Evolutionary conservation across 495 filamentous ascomycete genomes (phyloP).

Genomic region (Aspergillus baeticus): DNA sequence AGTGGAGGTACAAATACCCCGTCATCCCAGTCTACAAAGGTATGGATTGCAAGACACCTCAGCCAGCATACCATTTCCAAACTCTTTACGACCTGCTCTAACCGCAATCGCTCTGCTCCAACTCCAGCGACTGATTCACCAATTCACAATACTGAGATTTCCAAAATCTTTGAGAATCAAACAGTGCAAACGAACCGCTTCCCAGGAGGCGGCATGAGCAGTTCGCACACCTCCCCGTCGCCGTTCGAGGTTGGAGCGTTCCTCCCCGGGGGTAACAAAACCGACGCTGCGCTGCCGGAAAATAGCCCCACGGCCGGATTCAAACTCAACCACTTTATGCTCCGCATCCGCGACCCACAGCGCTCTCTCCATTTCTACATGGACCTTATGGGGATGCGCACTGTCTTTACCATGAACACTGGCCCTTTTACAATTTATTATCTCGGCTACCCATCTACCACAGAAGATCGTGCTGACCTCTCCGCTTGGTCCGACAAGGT

Average conservation of each 20-base stretch:
- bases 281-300: slow-evolving; percentile 27
- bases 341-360: slow-evolving; percentile 39
- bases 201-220: neutral
- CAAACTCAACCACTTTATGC: slow-evolving; percentile 46
- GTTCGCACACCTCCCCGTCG: neutral
- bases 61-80: too few species aligned
- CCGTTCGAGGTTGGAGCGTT: slow-evolving; percentile 26
- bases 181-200: neutral
- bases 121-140: neutral
- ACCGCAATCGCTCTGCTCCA: neutral
- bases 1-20: slow-evolving; percentile 1
- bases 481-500: slow-evolving; percentile 26
- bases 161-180: neutral
- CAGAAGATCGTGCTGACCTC: slow-evolving; percentile 20
- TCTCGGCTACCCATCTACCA: slow-evolving; percentile 36
- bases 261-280: slow-evolving; percentile 30
- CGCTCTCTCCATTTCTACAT: slow-evolving; percentile 46
- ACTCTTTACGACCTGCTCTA: too few species aligned
- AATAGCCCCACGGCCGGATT: slow-evolving; percentile 35
- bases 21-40: neutral
- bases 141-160: neutral
- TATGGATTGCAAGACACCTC: too few species aligned
- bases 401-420: slow-evolving; percentile 46
- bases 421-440: slow-evolving; percentile 46
- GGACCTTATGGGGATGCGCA: slow-evolving; percentile 47